A percentile compares a stretch with the other conserved stretches of the same genome.
phyloP scores from a whole-genome alignment of 2,329 filamentous ascomycete species.

The Colletotrichum sp. region DNA sequence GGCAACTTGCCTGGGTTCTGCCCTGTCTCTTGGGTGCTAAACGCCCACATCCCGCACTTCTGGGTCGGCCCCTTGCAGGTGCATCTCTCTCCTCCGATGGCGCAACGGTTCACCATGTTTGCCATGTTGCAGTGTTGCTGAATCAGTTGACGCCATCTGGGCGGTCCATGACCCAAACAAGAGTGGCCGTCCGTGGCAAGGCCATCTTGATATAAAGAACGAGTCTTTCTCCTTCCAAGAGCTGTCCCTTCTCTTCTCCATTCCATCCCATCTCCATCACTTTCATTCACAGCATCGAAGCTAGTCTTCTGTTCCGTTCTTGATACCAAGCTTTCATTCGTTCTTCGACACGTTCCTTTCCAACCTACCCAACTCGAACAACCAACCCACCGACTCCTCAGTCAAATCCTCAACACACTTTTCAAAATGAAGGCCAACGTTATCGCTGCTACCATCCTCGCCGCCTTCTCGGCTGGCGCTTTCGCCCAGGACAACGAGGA shows the following conservation, averaged over 20 bases:
- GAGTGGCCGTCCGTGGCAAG: background rate
- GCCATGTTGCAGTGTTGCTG: background rate
- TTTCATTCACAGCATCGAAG: conserved; percentile 18
- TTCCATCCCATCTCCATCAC: conserved; percentile 3
- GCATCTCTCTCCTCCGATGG: conserved; percentile 4
- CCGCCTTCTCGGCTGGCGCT: conserved; percentile 11
- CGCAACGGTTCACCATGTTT: background rate
- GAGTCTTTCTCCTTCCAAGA: background rate
- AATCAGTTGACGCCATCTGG: conserved; percentile 4
- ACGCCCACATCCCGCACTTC: conserved; percentile 7
- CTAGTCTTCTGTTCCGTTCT: conserved; percentile 21
- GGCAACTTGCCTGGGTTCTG: background rate
- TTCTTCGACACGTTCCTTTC: background rate
- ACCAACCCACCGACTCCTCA: background rate
- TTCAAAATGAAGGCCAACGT: conserved; percentile 19
- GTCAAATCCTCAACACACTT: background rate
- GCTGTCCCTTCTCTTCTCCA: background rate
- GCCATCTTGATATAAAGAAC: conserved; percentile 8
- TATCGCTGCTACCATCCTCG: conserved; percentile 11
- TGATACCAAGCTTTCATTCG: background rate
- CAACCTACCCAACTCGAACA: background rate
- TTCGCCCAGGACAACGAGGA: background rate
- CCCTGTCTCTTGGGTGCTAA: background rate
- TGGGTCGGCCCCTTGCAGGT: background rate
- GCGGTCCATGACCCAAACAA: background rate